Conservation (phyloP, 192 early-diverging fungal genomes). For the Lunasporangiospora selenospora region DNA sequence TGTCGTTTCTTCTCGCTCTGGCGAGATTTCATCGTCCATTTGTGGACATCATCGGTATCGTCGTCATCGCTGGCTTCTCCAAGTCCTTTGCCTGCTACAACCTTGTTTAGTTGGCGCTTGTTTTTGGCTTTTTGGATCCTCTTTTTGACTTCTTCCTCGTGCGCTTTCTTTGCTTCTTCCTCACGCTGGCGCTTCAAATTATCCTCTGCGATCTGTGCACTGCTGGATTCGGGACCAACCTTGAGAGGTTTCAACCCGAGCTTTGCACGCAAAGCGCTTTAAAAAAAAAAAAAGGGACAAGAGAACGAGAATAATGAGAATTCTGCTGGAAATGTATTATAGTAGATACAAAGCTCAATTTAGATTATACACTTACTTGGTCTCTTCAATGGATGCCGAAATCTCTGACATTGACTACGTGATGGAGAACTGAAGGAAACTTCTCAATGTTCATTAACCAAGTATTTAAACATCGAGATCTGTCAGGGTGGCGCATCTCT, state of each 20-base stretch:
- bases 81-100: constrained; percentile 66
- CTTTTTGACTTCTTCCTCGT: constrained; percentile 57
- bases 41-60: constrained; percentile 71
- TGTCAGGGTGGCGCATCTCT: too few relatives aligned
- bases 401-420: constrained; percentile 34
- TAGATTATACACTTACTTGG: constrained; percentile 48
- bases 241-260: constrained; percentile 58
- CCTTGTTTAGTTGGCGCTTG: constrained; percentile 55
- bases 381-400: constrained; percentile 55
- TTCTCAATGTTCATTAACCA: too few relatives aligned
- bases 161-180: constrained; percentile 57
- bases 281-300: background rate
- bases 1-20: constrained; percentile 55
- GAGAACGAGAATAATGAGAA: too few relatives aligned
- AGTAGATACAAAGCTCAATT: background rate
- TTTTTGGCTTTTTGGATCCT: constrained; percentile 63
- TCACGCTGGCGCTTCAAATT: constrained; percentile 61
- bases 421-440: background rate
- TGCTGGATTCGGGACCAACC: constrained; percentile 35
- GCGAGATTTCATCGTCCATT: constrained; percentile 62
- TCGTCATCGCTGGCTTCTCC: constrained; percentile 69
- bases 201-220: constrained; percentile 58
- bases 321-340: constrained; percentile 56
- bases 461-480: too few relatives aligned
- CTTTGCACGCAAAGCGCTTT: constrained; percentile 59